phyloP scores from a whole-genome alignment of 768 basidiomycete species.

The Hypsizygus marmoreus region DNA sequence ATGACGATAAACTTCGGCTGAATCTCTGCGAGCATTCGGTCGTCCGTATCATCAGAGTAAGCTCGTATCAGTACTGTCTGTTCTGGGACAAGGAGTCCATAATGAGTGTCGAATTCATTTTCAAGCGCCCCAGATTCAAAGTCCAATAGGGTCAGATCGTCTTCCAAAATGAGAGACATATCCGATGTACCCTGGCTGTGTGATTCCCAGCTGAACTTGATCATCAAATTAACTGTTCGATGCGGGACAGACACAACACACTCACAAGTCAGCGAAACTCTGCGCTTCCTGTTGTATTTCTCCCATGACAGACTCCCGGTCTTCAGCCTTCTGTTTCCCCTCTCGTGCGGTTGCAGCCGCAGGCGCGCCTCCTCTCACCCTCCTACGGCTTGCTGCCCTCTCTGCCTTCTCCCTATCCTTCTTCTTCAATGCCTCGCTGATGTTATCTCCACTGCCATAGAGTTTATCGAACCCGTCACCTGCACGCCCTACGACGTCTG shows the following conservation, averaged over 20 bases:
- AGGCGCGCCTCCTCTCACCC: conserved; percentile 76
- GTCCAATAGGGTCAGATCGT: conserved; percentile 33
- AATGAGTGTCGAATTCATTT: conserved; percentile 72
- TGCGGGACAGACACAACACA: conserved; percentile 6
- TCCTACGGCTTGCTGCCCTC: conserved; percentile 62
- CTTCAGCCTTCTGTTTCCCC: conserved; percentile 17
- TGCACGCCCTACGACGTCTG: conserved; percentile 19
- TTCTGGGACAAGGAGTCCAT: conserved; percentile 76
- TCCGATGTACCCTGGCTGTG: conserved; percentile 26
- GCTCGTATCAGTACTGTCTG: conserved; percentile 84
- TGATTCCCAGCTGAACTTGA: conserved; percentile 34
- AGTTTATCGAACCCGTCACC: conserved; percentile 25
- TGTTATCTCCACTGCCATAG: conserved; percentile 32
- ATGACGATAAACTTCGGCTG: conserved; percentile 92
- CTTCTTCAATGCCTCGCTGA: conserved; percentile 76
- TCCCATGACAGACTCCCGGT: conserved; percentile 28
- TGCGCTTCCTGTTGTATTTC: conserved; percentile 49
- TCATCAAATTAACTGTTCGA: neutral
- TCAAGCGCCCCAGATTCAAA: conserved; percentile 39
- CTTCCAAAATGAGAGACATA: conserved; percentile 20
- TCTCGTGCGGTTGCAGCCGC: conserved; percentile 21
- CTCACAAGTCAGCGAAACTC: conserved; percentile 62
- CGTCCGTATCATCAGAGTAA: conserved; percentile 92
- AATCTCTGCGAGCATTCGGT: conserved; percentile 82
- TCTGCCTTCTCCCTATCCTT: conserved; percentile 71